A percentile compares a stretch with the other conserved stretches of the same genome.
These are phyloP conservation scores for Pseudoscleropodium purum DNA, from an alignment of 225 moss, liverwort and hornwort genomes.

Conservation along the genomic window DNA sequence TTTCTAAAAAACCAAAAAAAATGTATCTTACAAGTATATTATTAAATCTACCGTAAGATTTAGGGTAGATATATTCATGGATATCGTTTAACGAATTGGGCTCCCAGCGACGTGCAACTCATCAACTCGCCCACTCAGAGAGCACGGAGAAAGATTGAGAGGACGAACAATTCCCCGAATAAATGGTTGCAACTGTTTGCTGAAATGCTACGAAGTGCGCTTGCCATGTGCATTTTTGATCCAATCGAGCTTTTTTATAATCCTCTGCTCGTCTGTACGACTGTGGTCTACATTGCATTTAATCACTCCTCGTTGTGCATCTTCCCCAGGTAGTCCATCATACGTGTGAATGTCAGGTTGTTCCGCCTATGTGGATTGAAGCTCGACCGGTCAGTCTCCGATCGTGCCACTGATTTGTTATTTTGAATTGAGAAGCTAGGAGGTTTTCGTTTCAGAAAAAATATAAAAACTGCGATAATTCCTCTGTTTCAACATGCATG, in stretches of 20 bases:
- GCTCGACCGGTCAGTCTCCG: neutral
- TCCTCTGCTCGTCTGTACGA: neutral
- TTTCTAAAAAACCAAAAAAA: neutral
- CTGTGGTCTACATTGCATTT: neutral
- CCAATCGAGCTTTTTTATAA: neutral
- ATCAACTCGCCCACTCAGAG: neutral
- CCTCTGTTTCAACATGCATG: neutral
- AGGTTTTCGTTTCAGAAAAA: neutral
- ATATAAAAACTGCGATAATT: neutral
- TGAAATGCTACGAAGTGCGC: neutral
- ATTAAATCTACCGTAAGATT: neutral
- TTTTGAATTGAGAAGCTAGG: neutral
- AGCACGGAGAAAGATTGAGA: neutral
- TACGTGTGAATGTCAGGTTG: neutral
- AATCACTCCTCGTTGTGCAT: neutral
- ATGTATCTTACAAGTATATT: no score
- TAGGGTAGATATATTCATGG: no score
- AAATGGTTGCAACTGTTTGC: neutral
- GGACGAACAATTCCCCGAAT: neutral
- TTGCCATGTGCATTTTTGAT: neutral
- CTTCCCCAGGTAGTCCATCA: neutral
- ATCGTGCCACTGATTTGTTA: neutral
- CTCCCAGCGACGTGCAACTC: neutral
- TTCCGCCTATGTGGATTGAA: no score
- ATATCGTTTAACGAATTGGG: neutral